Percentiles rank a stretch among this genome's conserved stretches.
These are phyloP conservation scores for Mycoemilia scoparia DNA, from an alignment of 192 early-diverging fungal species.

Conservation along the genomic window DNA sequence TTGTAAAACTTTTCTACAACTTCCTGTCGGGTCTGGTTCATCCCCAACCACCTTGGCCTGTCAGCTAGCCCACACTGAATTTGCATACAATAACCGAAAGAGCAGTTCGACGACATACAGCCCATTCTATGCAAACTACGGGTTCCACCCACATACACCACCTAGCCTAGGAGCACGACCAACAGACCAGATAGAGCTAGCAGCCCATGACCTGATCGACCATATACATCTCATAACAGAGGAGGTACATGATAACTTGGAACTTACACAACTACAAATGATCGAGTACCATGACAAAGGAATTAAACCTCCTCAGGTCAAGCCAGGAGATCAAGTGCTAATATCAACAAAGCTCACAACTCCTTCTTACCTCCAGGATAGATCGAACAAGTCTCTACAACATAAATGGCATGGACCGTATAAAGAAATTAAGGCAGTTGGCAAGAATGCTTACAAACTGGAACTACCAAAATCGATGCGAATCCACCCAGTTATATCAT, in stretches of 20 bases:
- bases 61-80: no score
- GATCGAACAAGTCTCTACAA: not conserved
- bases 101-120: conserved; percentile 1
- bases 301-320: not conserved
- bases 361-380: not conserved
- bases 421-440: not conserved
- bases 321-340: not conserved
- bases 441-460: not conserved
- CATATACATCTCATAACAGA: not conserved
- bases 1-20: no score
- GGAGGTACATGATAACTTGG: not conserved
- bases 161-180: no score
- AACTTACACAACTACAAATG: not conserved
- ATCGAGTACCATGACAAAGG: not conserved
- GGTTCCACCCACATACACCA: conserved; percentile 1
- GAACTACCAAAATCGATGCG: conserved; percentile 1
- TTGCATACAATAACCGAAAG: conserved; percentile 1
- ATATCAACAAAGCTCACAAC: not conserved
- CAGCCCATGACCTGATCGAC: not conserved
- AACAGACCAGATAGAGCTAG: no score
- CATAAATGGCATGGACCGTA: conserved; percentile 2
- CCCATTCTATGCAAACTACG: conserved; percentile 3
- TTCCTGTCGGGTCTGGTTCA: no score
- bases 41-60: no score
- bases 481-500: conserved; percentile 2